phyloP scores from a whole-genome alignment of 805 yeast genomes.

The Yarrowia sp. region DNA sequence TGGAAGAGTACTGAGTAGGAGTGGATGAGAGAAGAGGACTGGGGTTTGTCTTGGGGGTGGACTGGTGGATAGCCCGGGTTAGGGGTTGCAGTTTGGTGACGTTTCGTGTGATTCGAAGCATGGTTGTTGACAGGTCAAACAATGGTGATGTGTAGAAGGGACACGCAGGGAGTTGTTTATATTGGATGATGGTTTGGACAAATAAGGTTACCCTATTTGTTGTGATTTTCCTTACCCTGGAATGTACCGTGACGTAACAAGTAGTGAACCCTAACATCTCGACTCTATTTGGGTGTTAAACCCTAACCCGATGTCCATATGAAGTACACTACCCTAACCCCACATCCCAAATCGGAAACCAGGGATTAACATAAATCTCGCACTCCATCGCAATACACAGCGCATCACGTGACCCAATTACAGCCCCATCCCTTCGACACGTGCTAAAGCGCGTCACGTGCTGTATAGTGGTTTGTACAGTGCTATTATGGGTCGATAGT shows the following conservation, averaged over 20 bases:
- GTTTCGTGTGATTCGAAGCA: conserved; percentile 9
- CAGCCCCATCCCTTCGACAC: not conserved
- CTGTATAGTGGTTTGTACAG: not conserved
- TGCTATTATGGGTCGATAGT: not conserved
- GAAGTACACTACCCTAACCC: not conserved
- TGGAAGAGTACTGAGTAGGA: conserved; percentile 37
- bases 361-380: not conserved
- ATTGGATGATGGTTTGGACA: not conserved
- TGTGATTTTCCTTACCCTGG: not conserved
- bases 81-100: conserved; percentile 10
- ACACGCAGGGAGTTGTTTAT: not conserved
- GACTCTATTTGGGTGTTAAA: not conserved
- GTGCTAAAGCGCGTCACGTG: not conserved
- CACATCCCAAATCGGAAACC: not conserved
- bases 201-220: conserved; percentile 8
- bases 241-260: not conserved
- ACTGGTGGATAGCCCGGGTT: conserved; percentile 33
- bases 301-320: not conserved
- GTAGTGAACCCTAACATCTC: not conserved
- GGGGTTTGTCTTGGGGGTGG: conserved; percentile 38
- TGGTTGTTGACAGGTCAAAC: not conserved
- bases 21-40: conserved; percentile 35
- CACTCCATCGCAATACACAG: not conserved
- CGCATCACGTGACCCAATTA: not conserved
- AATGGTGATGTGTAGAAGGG: not conserved